These are phyloP conservation scores for Lunularia cruciata DNA, from an alignment of 225 moss, liverwort and hornwort species.

Conservation along the genomic window DNA sequence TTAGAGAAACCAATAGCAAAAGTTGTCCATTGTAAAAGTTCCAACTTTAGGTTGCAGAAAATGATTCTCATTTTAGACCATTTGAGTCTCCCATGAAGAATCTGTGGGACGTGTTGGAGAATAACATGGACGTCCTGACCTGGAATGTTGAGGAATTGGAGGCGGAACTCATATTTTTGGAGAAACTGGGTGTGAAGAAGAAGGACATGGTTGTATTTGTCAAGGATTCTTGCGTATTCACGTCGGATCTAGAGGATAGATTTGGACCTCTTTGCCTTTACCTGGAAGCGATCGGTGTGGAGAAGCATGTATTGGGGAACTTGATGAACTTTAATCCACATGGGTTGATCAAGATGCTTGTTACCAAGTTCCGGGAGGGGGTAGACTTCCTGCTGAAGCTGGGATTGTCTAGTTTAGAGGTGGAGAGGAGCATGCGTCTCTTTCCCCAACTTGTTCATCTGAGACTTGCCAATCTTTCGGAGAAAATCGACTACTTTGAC, in stretches of 20 bases:
- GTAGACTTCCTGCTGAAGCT: conserved; percentile 41
- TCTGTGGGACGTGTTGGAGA: conserved; percentile 14
- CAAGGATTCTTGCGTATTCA: conserved; percentile 22
- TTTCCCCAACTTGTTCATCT: conserved; percentile 41
- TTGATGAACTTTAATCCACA: conserved; percentile 38
- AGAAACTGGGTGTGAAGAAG: conserved; percentile 25
- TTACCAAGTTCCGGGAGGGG: conserved; percentile 29
- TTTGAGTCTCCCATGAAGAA: conserved; percentile 14
- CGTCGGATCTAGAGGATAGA: conserved; percentile 20
- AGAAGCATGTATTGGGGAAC: conserved; percentile 28
- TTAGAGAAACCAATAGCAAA: too few species aligned
- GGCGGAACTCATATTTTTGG: too few species aligned
- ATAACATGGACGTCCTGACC: conserved; percentile 13
- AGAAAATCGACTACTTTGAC: conserved; percentile 43
- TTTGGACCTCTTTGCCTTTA: conserved; percentile 19
- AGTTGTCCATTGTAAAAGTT: too few species aligned
- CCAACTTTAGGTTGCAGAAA: conserved; percentile 9
- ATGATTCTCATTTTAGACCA: conserved; percentile 16
- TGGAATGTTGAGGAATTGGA: conserved; percentile 29
- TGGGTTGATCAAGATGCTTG: conserved; percentile 36
- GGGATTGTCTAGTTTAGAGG: conserved; percentile 34
- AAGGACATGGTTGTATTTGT: conserved; percentile 12
- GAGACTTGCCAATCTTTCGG: conserved; percentile 35
- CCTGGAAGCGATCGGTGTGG: conserved; percentile 32
- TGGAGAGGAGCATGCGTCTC: conserved; percentile 36